Evolutionary conservation across 2,329 filamentous ascomycete species (phyloP), one percentile per base, ranked within the genome.

Genomic region (Fusarium euwallaceae): DNA sequence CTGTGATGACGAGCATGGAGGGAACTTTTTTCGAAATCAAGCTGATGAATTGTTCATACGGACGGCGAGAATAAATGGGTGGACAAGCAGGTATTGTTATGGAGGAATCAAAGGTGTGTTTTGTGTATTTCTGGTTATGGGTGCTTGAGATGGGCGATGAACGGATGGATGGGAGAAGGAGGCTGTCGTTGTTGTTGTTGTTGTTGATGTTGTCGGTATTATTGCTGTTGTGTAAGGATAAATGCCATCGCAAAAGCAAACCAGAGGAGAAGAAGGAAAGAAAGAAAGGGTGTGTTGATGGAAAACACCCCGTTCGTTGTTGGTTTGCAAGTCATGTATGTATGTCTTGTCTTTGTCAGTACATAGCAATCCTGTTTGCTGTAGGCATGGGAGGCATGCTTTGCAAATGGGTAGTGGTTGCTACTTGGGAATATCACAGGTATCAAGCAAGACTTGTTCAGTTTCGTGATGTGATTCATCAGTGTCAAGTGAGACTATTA

Each of bases 81-180:
- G 48, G 63, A 32, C 27, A 32, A 32, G 24, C 11, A 29, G 51
- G 58, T 17, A 55, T 41, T 45, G 27, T 17, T 63, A 16, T 32
- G 34, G 53, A 58, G 27, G 51, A 66, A 66, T 56, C 22, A 61
- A 48, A 29, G 65, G 10, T 36, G 32, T 61, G 58, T 71, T 66
- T 58, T 27, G 43, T 71, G 48, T 37, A 20, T 32, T 75, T 70
- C 48, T 61, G 55, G 48, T 64, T 63, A 70, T 69, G 72, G 53
- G 32, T 22, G 43, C 55, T 43, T 20, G 17, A 62, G 62, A 41
- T 17, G 59, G 43, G 58, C 39, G 58, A 59, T 59, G 61, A 68
- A 32, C 27, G 39, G n/a, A 32, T 53, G 61, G 69, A 41, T 37
- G 17, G 39, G 32, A 37, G 64, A 48, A 58, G n/a, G n/a, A 61